Percentiles rank a stretch among this genome's conserved stretches.
phyloP scores from a whole-genome alignment of 345 rosid species.

The Linum lewisii region DNA sequence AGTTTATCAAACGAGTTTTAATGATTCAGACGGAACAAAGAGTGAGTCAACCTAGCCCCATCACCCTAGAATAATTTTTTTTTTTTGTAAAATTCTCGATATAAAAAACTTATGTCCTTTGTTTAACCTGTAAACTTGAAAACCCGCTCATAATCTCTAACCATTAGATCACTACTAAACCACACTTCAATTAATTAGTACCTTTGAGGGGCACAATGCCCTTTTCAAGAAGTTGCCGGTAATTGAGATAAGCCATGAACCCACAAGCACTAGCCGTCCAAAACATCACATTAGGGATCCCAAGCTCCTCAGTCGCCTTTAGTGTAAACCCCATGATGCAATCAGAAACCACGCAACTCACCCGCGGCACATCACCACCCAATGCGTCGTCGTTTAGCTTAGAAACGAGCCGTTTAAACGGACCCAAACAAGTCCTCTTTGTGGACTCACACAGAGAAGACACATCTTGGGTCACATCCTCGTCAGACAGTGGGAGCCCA shows the following conservation, averaged over 20 bases:
- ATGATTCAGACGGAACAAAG: no score
- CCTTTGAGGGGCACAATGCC: background rate
- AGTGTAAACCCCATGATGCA: background rate
- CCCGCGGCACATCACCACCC: background rate
- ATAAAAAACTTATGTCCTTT: no score
- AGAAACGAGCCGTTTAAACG: background rate
- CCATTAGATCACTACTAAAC: no score
- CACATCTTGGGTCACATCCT: background rate
- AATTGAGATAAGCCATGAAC: background rate
- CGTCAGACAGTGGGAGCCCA: background rate
- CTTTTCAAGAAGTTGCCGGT: background rate
- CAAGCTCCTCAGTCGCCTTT: background rate
- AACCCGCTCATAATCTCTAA: no score
- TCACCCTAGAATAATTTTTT: no score
- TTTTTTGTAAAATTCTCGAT: no score
- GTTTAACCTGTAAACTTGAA: no score
- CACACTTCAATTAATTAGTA: no score
- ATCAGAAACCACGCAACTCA: background rate
- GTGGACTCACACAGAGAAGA: background rate
- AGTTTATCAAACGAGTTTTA: no score
- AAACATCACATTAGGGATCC: conserved; percentile 4
- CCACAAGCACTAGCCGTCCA: background rate
- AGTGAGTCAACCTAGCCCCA: no score
- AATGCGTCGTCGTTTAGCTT: background rate
- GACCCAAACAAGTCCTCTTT: background rate